Base-by-base conservation (phyloP, 164 flowering plant genomes). In the Chloranthus sessilifolius region DNA sequence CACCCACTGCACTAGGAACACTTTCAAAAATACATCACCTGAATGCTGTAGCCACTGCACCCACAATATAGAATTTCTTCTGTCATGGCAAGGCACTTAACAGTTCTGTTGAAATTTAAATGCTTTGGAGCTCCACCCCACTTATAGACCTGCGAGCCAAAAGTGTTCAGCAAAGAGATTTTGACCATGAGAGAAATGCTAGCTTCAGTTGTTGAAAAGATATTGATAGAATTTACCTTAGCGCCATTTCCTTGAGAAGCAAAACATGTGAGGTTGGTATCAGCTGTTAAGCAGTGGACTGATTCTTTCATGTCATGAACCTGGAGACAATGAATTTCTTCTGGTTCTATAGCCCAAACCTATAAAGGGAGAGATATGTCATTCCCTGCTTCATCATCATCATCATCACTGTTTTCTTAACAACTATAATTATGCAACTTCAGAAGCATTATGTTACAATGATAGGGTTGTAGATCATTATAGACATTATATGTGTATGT, bases 281-380 rank as follows among this genome's bases (percentile, higher is more conserved):
- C 67, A 37, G 79, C 84, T 53, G 66, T 50, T 50, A 82, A 54
- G 40, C 53, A 64, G 9, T 60, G 42, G 1, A 81, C 78, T 38
- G 74, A 50, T 51, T 84, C 94, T 58, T 76, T 84, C 53, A 80
- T 71, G 31, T 84, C 88, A 51, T 79, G 79, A 51, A 81, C 79
- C 54, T 78, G 76, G 43, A 73, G 20, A 45, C 82, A 78, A 8
- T 68, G 80, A 27, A 85, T 71, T 57, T 66, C 77, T 51, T 80
- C 86, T 16, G 71, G 66, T 62, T 74, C 74, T 53, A 85, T 61
- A 39, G 69, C 48, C 94, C 94, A 85, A 25, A 85, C 83, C 89
- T 85, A 65, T 31, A 52, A 29, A 53, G 2, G 20, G 31, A 26
- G 17, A 10, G 21, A n/a, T n/a, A n/a, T n/a, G n/a, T n/a, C n/a